Evolutionary conservation across 768 basidiomycete genomes (phyloP).

Genomic region (Mycena indigotica): DNA sequence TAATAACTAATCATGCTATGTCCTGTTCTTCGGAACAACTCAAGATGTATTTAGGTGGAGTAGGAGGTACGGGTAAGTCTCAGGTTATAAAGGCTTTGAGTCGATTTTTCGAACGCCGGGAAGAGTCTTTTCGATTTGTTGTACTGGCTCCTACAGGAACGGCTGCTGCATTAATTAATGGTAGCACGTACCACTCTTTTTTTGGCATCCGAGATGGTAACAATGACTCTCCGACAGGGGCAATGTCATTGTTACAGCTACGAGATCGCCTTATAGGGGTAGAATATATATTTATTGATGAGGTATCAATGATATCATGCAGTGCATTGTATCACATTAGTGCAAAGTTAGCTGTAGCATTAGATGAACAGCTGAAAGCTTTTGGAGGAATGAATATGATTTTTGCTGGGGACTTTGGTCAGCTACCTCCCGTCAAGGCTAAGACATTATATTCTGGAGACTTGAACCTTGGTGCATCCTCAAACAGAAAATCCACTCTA

Average conservation of each 20-base stretch:
- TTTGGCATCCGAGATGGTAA: conserved; percentile 3
- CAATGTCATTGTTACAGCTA: not conserved
- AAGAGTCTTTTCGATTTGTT: conserved; percentile 19
- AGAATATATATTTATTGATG: conserved; percentile 34
- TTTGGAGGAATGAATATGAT: conserved; percentile 33
- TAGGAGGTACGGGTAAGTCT: conserved; percentile 6
- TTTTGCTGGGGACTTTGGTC: conserved; percentile 25
- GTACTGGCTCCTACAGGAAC: conserved; percentile 29
- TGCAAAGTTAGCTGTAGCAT: conserved; percentile 9
- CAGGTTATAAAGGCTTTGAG: conserved; percentile 21
- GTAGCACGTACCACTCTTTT: conserved; percentile 26
- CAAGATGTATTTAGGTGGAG: conserved; percentile 20
- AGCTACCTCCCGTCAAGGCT: conserved; percentile 28
- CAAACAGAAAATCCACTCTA: not conserved
- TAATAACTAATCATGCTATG: conserved; percentile 29
- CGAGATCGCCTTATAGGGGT: conserved; percentile 11
- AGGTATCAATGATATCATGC: conserved; percentile 34
- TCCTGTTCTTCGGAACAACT: not conserved
- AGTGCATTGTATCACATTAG: conserved; percentile 11
- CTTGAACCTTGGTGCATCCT: conserved; percentile 12
- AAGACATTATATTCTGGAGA: conserved; percentile 5
- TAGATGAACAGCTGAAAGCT: not conserved
- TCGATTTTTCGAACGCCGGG: conserved; percentile 11
- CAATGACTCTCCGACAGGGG: not conserved
- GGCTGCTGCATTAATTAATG: conserved; percentile 24